Conservation (phyloP, 2,329 filamentous ascomycete genomes). For the Penicillium sp. region DNA sequence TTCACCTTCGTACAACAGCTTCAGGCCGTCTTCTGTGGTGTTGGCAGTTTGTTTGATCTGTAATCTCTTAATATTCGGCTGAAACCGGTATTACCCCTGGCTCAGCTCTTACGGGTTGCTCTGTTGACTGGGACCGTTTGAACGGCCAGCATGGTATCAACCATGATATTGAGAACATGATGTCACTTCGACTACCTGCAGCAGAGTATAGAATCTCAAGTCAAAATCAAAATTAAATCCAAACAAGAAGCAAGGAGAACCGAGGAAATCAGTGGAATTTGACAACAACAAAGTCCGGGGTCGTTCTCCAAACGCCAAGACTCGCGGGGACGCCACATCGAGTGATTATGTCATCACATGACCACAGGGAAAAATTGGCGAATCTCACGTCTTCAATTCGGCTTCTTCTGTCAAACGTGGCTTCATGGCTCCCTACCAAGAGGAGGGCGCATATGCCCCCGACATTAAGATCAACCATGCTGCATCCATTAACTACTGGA, state of each 20-base stretch:
- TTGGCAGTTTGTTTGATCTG: neutral
- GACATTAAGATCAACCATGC: conserved; percentile 33
- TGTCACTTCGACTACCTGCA: neutral
- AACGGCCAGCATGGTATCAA: neutral
- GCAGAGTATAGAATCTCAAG: neutral
- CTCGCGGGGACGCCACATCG: neutral
- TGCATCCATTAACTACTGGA: conserved; percentile 40
- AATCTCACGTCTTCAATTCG: neutral
- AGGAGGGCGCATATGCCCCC: neutral
- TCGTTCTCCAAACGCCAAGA: neutral
- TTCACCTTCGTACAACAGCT: neutral
- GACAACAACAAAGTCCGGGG: too few species aligned
- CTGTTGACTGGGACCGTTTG: neutral
- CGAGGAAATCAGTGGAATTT: neutral
- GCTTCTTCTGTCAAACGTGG: neutral
- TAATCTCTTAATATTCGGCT: neutral
- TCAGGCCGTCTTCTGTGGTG: neutral
- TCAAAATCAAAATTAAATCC: neutral
- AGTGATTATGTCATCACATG: neutral
- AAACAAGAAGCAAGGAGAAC: neutral
- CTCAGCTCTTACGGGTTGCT: neutral
- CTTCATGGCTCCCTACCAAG: neutral
- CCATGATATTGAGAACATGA: neutral
- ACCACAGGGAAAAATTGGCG: neutral
- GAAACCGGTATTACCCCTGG: neutral